Evolutionary conservation across 148 eudicot species (phyloP), one percentile per base, ranked within the genome.

Genomic region (Heliamphora exappendiculata): DNA sequence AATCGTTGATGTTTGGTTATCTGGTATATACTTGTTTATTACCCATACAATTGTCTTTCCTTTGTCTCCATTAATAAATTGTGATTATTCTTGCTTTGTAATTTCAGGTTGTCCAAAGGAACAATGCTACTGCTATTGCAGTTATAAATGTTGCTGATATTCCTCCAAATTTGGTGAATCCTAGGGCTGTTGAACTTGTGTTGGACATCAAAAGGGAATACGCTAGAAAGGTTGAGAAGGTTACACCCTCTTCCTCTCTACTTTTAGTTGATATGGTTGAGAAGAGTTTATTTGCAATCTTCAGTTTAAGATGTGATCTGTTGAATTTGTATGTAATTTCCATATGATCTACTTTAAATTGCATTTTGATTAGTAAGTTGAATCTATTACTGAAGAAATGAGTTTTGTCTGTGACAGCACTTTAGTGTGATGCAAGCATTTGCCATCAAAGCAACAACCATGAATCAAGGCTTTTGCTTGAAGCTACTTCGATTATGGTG

Each of bases 181-280:
- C 86, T 29, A 84, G 87, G 67, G 84, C 84, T 76, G 80, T 83
- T 78, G 93, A 86, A 71, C 73, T 89, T 59, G 83, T 86, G 44
- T 75, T 73, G n/a, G 97, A 90, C 70, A 85, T 89, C 76, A 86
- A 93, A 88, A 89, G 87, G 85, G 97, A 94, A 78, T 94, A 86
- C 73, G 87, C 88, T 45, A 81, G 80, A 79, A 90, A 91, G 81
- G 86, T 91, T 67, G 95, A 90, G 72, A 91, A 90, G 98, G 98
- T 91, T 70, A 47, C 29, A 22, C 37, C 39, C 36, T 45, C 39
- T 39, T 33, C 41, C 22, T 65, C 39, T 45, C 10, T n/a, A 1
- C 45, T 36, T 67, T 26, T 68, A 37, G 12, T 16, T 71, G 6
- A 20, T 29, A 5, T 20, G 20, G 29, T 20, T 29, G 24, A 72